A percentile compares a stretch with the other conserved stretches of the same genome.
phyloP scores from a whole-genome alignment of 2,329 filamentous ascomycete genomes.

The Pezicula neosporulosa region DNA sequence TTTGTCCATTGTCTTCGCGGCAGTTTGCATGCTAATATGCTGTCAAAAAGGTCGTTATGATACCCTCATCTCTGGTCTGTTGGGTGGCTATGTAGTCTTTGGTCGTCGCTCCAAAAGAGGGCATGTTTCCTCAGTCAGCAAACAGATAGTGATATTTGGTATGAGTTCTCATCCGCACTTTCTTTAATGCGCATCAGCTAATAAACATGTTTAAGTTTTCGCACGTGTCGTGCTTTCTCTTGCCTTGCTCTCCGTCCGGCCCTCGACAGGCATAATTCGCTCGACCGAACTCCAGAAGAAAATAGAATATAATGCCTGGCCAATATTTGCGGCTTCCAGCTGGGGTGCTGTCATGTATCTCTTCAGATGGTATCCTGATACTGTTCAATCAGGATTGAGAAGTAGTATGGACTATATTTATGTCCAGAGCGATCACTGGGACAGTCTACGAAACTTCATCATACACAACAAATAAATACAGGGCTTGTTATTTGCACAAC shows the following conservation, averaged over 20 bases:
- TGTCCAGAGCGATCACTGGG: conserved; percentile 84
- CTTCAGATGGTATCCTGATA: conserved; percentile 88
- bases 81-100: conserved; percentile 93
- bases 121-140: conserved; percentile 75
- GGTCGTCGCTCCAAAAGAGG: conserved; percentile 64
- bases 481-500: background rate
- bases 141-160: conserved; percentile 93
- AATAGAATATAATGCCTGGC: conserved; percentile 77
- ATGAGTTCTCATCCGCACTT: background rate
- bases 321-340: conserved; percentile 82
- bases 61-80: conserved; percentile 78
- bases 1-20: background rate
- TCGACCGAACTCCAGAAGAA: conserved; percentile 35
- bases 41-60: conserved; percentile 63
- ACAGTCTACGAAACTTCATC: conserved; percentile 77
- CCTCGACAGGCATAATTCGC: conserved; percentile 48
- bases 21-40: background rate
- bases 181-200: background rate
- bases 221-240: conserved; percentile 83
- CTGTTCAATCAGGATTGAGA: conserved; percentile 84
- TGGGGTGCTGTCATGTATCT: conserved; percentile 97
- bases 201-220: conserved; percentile 55
- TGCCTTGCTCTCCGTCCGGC: conserved; percentile 77
- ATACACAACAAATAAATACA: conserved; percentile 72
- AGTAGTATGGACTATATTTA: conserved; percentile 99